phyloP scores from a whole-genome alignment of 441 rosid species.

The Pelargonium fulgidum region DNA sequence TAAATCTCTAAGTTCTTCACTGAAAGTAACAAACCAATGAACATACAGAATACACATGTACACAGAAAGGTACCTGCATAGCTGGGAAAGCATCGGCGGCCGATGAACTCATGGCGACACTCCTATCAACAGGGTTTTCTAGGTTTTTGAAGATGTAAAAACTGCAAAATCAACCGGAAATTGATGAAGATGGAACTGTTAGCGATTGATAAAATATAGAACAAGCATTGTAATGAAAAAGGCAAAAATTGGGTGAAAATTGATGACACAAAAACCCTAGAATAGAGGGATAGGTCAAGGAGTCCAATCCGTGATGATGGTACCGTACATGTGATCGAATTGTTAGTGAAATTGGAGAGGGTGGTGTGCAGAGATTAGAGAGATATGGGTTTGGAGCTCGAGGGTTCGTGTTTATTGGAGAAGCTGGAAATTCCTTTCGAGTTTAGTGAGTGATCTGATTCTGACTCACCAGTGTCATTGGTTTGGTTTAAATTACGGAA shows the following conservation, averaged over 20 bases:
- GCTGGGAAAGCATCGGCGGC: slow-evolving; percentile 27
- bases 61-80: slow-evolving; percentile 26
- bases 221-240: not conserved
- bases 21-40: not conserved
- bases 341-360: not conserved
- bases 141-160: not conserved
- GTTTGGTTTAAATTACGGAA: not conserved
- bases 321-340: not conserved
- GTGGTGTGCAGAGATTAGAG: not conserved
- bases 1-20: too few relatives aligned
- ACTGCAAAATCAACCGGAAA: not conserved
- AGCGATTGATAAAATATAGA: too few relatives aligned
- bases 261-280: not conserved
- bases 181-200: too few relatives aligned
- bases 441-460: not conserved
- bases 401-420: not conserved
- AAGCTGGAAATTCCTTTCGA: not conserved
- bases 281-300: not conserved
- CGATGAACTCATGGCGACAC: slow-evolving; percentile 30
- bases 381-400: slow-evolving; percentile 1
- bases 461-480: not conserved
- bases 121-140: not conserved
- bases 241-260: too few relatives aligned
- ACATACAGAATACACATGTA: too few relatives aligned
- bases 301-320: not conserved